Evolutionary conservation across 1,139 yeast species (phyloP).

Genomic region (Magnusiomyces magnusii): DNA sequence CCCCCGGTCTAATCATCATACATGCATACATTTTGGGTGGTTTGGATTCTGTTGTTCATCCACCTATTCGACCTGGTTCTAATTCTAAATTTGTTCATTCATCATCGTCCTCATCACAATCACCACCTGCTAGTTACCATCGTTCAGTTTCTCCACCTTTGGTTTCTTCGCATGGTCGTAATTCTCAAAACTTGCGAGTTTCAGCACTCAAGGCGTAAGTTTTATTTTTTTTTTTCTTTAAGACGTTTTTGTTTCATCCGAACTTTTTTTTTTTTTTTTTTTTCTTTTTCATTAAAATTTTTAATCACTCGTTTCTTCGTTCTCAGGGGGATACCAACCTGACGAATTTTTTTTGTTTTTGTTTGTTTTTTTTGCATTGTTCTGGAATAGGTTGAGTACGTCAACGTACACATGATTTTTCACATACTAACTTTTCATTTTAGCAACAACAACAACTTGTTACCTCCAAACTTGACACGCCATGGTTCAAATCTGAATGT

Average conservation of each 20-base stretch:
- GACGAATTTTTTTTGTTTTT: no score
- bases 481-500: not conserved
- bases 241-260: not conserved
- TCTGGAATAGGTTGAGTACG: not conserved
- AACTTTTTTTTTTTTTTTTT: not conserved
- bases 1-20: conserved; percentile 33
- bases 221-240: not conserved
- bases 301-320: not conserved
- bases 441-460: not conserved
- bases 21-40: conserved; percentile 32
- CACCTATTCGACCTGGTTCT: not conserved
- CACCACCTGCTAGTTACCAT: not conserved
- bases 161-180: not conserved
- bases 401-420: not conserved
- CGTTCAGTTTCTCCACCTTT: not conserved
- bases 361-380: no score
- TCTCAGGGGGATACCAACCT: no score
- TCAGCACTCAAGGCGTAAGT: not conserved
- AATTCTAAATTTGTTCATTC: not conserved
- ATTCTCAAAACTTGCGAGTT: not conserved
- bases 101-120: not conserved
- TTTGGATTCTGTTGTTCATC: conserved; percentile 29
- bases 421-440: not conserved
- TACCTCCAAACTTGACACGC: not conserved
- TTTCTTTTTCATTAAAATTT: not conserved